Evolutionary conservation across 2,329 filamentous ascomycete genomes (phyloP).

Genomic region (Knufia fluminis): DNA sequence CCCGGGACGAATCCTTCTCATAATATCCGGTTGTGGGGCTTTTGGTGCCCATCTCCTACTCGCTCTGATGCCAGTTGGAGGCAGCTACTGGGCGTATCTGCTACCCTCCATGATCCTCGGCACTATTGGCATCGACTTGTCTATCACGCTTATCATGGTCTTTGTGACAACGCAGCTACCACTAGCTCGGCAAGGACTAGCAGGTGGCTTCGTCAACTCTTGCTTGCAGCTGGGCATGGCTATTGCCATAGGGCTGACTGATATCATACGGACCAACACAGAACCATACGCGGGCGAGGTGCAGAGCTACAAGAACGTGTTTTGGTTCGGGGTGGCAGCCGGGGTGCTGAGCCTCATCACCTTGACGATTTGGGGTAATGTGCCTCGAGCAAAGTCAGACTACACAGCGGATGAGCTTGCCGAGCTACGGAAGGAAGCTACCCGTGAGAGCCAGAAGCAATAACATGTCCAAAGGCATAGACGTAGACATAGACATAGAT

Average conservation of each 20-base stretch:
- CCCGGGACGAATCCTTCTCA: conserved; percentile 52
- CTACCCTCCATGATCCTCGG: conserved; percentile 55
- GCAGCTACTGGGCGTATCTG: conserved; percentile 62
- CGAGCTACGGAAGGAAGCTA: conserved; percentile 22
- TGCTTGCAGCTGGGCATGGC: conserved; percentile 64
- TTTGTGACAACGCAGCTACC: conserved; percentile 68
- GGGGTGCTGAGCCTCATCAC: conserved; percentile 45
- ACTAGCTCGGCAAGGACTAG: conserved; percentile 57
- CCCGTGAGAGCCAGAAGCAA: conserved; percentile 5
- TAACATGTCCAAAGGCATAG: neutral
- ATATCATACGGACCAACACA: conserved; percentile 39
- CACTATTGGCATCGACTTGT: conserved; percentile 66
- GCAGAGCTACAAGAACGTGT: conserved; percentile 46
- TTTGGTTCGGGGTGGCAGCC: conserved; percentile 53
- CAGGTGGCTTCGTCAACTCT: conserved; percentile 62
- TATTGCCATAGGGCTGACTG: conserved; percentile 60
- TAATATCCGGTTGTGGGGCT: conserved; percentile 53
- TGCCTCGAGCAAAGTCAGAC: conserved; percentile 48
- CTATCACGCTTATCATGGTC: conserved; percentile 65
- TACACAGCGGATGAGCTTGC: conserved; percentile 49
- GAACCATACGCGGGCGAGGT: conserved; percentile 30
- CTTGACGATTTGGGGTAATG: conserved; percentile 44
- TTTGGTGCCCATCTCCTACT: conserved; percentile 53
- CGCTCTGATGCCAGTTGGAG: conserved; percentile 50
- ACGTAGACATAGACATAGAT: neutral